These are phyloP conservation scores for Lepidium aucheri DNA, from an alignment of 345 rosid species.

Conservation along the genomic window DNA sequence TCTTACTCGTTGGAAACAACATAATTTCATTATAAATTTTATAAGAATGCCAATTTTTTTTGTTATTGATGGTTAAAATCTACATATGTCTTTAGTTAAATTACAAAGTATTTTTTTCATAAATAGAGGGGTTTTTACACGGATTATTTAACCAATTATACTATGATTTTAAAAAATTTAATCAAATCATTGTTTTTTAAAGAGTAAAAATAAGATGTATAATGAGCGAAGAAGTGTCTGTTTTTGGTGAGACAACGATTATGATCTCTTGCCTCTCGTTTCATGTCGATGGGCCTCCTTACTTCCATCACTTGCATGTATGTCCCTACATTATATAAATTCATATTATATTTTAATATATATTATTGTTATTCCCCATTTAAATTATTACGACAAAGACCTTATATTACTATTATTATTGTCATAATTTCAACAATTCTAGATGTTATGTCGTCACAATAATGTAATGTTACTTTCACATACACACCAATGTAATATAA, in stretches of 20 bases:
- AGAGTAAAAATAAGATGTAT: neutral
- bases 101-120: no score
- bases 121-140: no score
- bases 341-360: neutral
- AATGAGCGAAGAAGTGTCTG: conserved; percentile 18
- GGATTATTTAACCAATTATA: neutral
- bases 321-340: conserved; percentile 22
- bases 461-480: conserved; percentile 16
- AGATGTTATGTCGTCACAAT: conserved; percentile 15
- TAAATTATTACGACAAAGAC: conserved; percentile 27
- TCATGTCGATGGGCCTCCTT: conserved; percentile 27
- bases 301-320: conserved; percentile 12
- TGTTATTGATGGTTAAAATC: no score
- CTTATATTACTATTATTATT: conserved; percentile 11
- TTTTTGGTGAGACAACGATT: conserved; percentile 23
- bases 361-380: conserved; percentile 10
- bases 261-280: conserved; percentile 16
- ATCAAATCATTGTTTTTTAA: neutral
- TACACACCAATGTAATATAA: neutral
- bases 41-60: no score
- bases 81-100: no score
- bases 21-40: no score
- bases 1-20: no score
- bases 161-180: neutral
- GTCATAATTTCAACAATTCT: conserved; percentile 7